Conservation (phyloP, 192 early-diverging fungal genomes). For the Coemansia furcata region DNA sequence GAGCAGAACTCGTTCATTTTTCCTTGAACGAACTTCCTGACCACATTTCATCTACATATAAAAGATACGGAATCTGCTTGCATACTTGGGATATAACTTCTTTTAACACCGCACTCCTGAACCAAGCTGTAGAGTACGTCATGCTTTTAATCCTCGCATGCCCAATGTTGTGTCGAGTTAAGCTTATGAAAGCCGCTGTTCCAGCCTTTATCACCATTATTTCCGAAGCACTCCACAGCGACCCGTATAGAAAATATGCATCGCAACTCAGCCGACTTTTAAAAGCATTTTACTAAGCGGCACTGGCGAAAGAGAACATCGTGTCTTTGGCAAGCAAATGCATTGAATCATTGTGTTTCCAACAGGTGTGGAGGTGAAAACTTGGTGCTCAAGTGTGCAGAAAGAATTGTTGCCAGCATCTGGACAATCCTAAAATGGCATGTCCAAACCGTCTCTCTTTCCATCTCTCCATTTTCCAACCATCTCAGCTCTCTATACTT, state of each 20-base stretch:
- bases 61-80: background rate
- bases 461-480: background rate
- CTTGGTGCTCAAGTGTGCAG: background rate
- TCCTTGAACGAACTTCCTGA: background rate
- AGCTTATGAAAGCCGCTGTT: background rate
- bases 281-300: background rate
- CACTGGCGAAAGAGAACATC: no score
- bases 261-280: background rate
- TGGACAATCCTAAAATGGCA: background rate
- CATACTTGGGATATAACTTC: background rate
- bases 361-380: background rate
- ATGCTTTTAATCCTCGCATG: background rate
- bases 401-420: no score
- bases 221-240: background rate
- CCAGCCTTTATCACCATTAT: background rate
- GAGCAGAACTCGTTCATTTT: background rate
- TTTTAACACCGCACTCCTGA: background rate
- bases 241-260: background rate
- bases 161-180: background rate
- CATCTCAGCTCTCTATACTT: background rate
- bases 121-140: background rate
- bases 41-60: background rate
- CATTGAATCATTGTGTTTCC: no score
- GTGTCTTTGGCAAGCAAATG: no score
- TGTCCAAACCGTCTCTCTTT: background rate